Base-by-base conservation (phyloP, 1,284 basidiomycete genomes). In the Malassezia pachydermatis region DNA sequence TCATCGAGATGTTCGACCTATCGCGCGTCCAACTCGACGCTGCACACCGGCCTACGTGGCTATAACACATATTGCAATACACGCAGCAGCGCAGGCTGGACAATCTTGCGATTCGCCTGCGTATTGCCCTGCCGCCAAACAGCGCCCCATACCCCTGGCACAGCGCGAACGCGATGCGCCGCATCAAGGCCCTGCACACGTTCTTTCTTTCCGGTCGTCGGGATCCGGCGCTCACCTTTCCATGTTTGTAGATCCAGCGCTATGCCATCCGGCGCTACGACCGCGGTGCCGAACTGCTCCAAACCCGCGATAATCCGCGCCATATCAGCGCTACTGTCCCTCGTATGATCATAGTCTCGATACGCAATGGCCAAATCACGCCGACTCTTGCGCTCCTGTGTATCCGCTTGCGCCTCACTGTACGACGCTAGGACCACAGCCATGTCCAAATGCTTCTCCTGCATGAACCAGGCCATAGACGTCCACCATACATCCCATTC, bases 91-190 rank as follows among this genome's bases (percentile, higher is more conserved):
- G 55, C 61, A 10, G 65, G 65, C 42, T 62, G 39, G 7, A 66
- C 59, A 22, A 69, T 55, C 47, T 69, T 69, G 35, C 66, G 58
- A 33, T 65, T 69, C 17, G 66, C 66, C 13, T 56, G 49, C 2
- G 59, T 57, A 37, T 67, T 65, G 23, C 51, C 53, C 46, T 69
- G 66, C 33, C 44, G 54, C 47, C 59, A 67, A 23, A 65, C 65
- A 14, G 51, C 57, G 9, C 44, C 60, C 54, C 49, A 57, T 8
- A 57, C 38, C 27, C 33, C 41, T 13, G 41, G 41, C 40, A 40
- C 17, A 19, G 32, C 37, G 4, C 45, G 41, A 19, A 55, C 48
- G 29, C 41, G 51, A 1, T 58, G 55, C 13, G 59, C 45, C 23
- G 8, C 17, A 14, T 60, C 56, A 9, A 66, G 24, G 7, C 60